Evolutionary conservation across 1,139 yeast species (phyloP).

Genomic region (Geotrichum restrictum): DNA sequence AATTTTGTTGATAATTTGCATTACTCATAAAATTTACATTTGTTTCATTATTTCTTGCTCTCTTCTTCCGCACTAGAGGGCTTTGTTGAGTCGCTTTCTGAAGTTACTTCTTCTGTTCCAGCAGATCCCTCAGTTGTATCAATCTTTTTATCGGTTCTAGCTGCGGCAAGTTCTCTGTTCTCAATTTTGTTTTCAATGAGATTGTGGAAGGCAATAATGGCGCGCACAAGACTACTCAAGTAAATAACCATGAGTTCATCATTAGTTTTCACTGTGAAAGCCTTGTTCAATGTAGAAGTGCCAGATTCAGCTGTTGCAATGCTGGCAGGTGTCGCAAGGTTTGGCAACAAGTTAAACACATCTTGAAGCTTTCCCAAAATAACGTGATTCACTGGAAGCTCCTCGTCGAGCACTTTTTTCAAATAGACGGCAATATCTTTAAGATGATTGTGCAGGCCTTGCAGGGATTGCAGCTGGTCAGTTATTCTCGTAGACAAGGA

Average conservation of each 20-base stretch:
- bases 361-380: constrained; percentile 92
- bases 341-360: constrained; percentile 88
- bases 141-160: constrained; percentile 18
- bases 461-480: constrained; percentile 79
- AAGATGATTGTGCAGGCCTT: constrained; percentile 79
- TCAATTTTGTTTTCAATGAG: constrained; percentile 92
- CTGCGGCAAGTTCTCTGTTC: constrained; percentile 40
- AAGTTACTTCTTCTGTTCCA: background rate
- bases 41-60: constrained; percentile 7
- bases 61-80: constrained; percentile 9
- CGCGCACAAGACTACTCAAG: constrained; percentile 81
- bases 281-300: constrained; percentile 51
- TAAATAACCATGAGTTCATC: constrained; percentile 94
- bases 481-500: constrained; percentile 81
- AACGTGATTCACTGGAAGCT: constrained; percentile 82
- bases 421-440: constrained; percentile 75
- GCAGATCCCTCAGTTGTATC: constrained; percentile 14
- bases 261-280: constrained; percentile 87
- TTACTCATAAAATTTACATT: constrained; percentile 3
- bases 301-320: constrained; percentile 25
- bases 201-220: constrained; percentile 94
- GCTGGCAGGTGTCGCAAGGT: constrained; percentile 48
- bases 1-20: too few relatives aligned
- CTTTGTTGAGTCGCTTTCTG: constrained; percentile 4
- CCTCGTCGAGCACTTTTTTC: constrained; percentile 64